Percentiles rank a stretch among this genome's conserved stretches.
These are phyloP conservation scores for Cadophora malorum DNA, from an alignment of 2,329 filamentous ascomycete species.

Conservation along the genomic window DNA sequence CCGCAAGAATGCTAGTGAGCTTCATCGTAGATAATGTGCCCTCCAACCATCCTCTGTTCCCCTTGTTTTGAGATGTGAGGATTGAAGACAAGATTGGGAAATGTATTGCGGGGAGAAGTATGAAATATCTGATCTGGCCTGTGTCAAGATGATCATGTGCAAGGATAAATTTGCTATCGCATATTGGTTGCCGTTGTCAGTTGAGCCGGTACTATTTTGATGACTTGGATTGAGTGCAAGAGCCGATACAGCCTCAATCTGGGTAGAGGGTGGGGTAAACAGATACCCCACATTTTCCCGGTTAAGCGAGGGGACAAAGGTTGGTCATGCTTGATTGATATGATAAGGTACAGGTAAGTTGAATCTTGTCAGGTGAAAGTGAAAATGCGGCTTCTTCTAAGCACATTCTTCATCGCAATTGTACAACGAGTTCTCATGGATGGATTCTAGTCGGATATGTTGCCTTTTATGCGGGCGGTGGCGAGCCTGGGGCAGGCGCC, in stretches of 20 bases:
- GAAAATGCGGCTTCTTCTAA: background rate
- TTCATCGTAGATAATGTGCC: background rate
- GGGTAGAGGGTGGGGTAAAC: constrained; percentile 3
- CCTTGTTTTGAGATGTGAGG: background rate
- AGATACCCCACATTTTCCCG: constrained; percentile 1
- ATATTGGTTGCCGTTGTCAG: background rate
- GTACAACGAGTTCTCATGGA: background rate
- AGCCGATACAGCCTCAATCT: constrained; percentile 11
- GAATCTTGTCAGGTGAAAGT: background rate
- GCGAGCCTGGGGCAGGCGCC: background rate
- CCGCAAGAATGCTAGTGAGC: background rate
- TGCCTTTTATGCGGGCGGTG: background rate
- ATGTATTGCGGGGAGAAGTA: background rate
- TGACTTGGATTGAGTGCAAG: background rate
- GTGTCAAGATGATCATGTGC: background rate
- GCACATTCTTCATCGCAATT: too few relatives aligned
- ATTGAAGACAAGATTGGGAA: background rate
- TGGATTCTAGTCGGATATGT: background rate
- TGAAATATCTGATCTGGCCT: constrained; percentile 8
- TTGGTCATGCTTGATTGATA: background rate
- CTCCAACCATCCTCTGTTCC: background rate
- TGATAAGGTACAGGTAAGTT: background rate
- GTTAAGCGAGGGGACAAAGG: constrained; percentile 5
- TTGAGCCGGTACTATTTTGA: background rate
- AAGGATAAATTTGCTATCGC: background rate